Base-by-base conservation (phyloP, 2,329 filamentous ascomycete species). In the Fusarium decemcellulare region DNA sequence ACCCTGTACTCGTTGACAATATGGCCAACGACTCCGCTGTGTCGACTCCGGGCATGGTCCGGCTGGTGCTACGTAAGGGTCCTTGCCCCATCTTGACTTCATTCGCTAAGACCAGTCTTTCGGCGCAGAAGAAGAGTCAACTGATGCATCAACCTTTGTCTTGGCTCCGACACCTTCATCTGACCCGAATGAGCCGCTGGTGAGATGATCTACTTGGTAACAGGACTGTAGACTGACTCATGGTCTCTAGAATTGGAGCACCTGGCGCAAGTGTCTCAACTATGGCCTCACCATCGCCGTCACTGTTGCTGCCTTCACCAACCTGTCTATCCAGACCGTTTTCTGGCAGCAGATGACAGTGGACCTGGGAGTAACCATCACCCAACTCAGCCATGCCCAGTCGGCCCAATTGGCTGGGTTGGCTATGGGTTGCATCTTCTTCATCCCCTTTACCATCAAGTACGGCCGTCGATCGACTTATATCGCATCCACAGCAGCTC, bases 321-420 rank as follows among this genome's bases (percentile, higher is more conserved):
- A 74, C n/a, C 7, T 74, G 2, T 71, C 67, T 1, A 65, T 72
- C 8, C 72, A 74, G 37, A 73, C 63, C 2, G 67, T 78, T 16
- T 79, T 79, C 65, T 79, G 76, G 76, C 75, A 76, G 27, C 77
- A 79, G 36, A 79, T 79, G 74, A 75, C 69, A 1, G 70, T 68
- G 6, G 78, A 81, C 8, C 59, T 81, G 11, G 51, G 58, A 6
- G 67, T 79, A 3, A 69, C 64, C 23, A 65, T 74, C 9, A 61
- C 54, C 14, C 71, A 77, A 3, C 68, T 78, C 2, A 79, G 63
- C 48, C 65, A 68, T 10, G 71, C 69, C 7, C 70, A 74, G 6
- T 79, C 79, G 0, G 70, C 73, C 1, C 74, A 77, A 42, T 63
- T 76, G 2, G 74, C 76, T 2, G 79, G 78, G 2, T 65, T 81